Evolutionary conservation across 148 eudicot genomes (phyloP).

Genomic region (Chenopodium suecicum): DNA sequence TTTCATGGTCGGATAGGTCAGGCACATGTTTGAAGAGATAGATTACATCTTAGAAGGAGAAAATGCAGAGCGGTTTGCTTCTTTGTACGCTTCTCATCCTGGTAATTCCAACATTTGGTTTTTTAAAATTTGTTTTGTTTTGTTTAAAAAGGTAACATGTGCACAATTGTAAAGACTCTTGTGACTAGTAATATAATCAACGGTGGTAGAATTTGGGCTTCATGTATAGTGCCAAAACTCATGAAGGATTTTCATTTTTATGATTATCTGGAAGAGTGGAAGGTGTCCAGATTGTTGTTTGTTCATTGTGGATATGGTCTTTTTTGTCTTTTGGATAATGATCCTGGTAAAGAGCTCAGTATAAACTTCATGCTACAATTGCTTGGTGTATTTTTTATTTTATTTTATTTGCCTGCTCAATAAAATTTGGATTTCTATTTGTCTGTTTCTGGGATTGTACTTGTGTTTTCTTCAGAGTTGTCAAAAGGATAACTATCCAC

Average conservation of each 20-base stretch:
- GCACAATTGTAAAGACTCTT: neutral
- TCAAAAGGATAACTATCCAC: neutral
- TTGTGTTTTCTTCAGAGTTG: neutral
- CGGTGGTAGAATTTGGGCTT: neutral
- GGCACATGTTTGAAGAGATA: slow-evolving; percentile 99
- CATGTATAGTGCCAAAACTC: neutral
- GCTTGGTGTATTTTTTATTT: neutral
- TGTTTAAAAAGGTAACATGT: neutral
- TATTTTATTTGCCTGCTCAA: too few relatives aligned
- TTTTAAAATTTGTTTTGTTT: neutral
- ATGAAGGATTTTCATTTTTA: neutral
- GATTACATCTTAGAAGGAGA: slow-evolving; percentile 94
- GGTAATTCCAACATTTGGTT: slow-evolving; percentile 40
- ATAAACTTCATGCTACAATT: neutral
- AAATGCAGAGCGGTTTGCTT: slow-evolving; percentile 94
- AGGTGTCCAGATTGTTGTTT: slow-evolving; percentile 1
- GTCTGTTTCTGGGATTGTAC: neutral
- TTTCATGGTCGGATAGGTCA: slow-evolving; percentile 62
- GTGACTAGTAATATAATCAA: neutral
- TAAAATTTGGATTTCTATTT: neutral
- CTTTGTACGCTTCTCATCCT: slow-evolving; percentile 54
- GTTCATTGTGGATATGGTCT: neutral
- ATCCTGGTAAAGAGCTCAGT: neutral
- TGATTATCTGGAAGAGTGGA: neutral
- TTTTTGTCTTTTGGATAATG: neutral